phyloP scores from a whole-genome alignment of 2,329 filamentous ascomycete species.

The Neonectria magnoliae region DNA sequence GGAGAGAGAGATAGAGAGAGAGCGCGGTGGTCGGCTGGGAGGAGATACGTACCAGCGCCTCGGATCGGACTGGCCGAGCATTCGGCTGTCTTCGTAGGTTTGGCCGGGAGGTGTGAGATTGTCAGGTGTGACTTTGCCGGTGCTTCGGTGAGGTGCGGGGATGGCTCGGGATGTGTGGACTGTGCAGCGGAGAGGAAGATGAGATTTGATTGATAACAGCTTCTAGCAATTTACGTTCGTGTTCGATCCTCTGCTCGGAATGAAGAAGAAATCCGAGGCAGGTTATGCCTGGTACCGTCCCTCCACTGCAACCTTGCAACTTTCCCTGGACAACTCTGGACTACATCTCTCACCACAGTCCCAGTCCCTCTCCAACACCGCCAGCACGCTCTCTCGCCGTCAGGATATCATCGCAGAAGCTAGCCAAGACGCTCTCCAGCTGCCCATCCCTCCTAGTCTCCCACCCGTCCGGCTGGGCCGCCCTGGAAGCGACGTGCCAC shows the following conservation, averaged over 20 bases:
- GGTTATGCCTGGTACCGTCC: background rate
- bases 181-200: too few species aligned
- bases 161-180: background rate
- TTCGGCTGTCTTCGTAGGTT: background rate
- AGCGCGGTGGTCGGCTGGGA: background rate
- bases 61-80: background rate
- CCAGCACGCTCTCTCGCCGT: background rate
- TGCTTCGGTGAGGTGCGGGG: background rate
- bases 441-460: constrained; percentile 10
- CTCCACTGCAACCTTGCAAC: background rate
- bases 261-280: background rate
- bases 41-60: background rate
- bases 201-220: background rate
- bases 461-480: constrained; percentile 24
- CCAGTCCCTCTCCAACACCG: background rate
- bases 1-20: background rate
- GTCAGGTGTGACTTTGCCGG: background rate
- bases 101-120: background rate
- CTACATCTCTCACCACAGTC: background rate
- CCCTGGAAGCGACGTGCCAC: constrained; percentile 31
- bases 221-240: background rate
- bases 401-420: background rate
- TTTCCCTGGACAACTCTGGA: background rate
- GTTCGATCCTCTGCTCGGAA: background rate
- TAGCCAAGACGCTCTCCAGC: constrained; percentile 14